Evolutionary conservation across 2,329 filamentous ascomycete species (phyloP).

Genomic region (Ophiocordyceps robertsii): DNA sequence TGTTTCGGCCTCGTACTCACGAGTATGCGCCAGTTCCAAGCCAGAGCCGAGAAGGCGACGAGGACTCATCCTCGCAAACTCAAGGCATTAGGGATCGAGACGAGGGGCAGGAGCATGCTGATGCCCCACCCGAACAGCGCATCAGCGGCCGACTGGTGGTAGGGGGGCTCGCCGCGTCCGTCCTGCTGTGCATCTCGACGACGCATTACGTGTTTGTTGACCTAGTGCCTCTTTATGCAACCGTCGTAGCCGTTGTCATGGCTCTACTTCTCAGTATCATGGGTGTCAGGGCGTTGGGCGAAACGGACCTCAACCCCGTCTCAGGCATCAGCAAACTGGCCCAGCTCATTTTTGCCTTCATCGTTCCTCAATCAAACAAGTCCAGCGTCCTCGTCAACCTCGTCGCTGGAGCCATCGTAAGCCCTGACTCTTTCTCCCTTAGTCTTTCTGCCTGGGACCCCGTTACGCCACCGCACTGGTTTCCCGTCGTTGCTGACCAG

Average conservation of each 20-base stretch:
- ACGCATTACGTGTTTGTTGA: conserved; percentile 74
- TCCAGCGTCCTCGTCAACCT: conserved; percentile 92
- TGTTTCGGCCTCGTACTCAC: conserved; percentile 6
- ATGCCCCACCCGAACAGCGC: conserved; percentile 74
- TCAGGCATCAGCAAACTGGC: conserved; percentile 95
- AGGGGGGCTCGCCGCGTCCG: conserved; percentile 62
- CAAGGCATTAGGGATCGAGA: neutral
- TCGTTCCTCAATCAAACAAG: conserved; percentile 66
- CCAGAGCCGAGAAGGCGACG: neutral
- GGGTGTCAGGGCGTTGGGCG: conserved; percentile 54
- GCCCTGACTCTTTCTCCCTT: neutral
- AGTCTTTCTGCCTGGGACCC: neutral
- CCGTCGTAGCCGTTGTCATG: conserved; percentile 67
- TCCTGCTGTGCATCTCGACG: conserved; percentile 66
- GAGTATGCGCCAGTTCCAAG: conserved; percentile 11
- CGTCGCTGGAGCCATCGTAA: conserved; percentile 70
- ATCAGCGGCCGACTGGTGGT: conserved; percentile 59
- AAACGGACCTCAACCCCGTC: conserved; percentile 93
- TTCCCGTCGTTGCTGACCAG: neutral
- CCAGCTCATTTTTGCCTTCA: conserved; percentile 85
- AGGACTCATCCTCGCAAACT: neutral
- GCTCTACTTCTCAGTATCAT: conserved; percentile 68
- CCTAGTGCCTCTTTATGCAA: conserved; percentile 67
- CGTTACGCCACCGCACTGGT: neutral
- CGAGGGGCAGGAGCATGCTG: conserved; percentile 40